phyloP scores from a whole-genome alignment of 2,329 filamentous ascomycete species.

The Aspergillus proliferans region DNA sequence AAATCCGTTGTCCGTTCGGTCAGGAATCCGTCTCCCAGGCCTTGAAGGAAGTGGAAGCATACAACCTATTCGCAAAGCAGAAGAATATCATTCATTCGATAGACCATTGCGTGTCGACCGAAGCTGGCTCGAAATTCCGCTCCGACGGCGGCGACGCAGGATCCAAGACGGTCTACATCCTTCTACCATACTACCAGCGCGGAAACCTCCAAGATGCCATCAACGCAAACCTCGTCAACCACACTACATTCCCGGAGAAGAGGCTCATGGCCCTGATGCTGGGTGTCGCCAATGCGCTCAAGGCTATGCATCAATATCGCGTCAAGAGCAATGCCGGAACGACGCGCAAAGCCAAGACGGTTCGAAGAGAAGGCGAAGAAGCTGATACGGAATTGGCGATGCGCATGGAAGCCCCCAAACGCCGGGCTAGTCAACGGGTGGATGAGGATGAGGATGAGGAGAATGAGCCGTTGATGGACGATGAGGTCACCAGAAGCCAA shows the following conservation, averaged over 20 bases:
- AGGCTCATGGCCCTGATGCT: slow-evolving; percentile 84
- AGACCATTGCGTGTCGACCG: slow-evolving; percentile 74
- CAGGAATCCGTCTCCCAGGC: slow-evolving; percentile 92
- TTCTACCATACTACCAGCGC: slow-evolving; percentile 89
- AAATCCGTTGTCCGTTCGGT: slow-evolving; percentile 97
- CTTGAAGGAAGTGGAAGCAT: slow-evolving; percentile 95
- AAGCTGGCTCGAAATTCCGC: slow-evolving; percentile 53
- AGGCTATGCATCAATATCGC: slow-evolving; percentile 84
- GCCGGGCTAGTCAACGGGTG: slow-evolving; percentile 40
- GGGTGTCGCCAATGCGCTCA: slow-evolving; percentile 81
- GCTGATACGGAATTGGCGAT: slow-evolving; percentile 44
- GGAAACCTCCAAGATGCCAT: slow-evolving; percentile 97
- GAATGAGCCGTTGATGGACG: slow-evolving; percentile 75
- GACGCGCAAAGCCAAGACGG: slow-evolving; percentile 49
- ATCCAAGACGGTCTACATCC: slow-evolving; percentile 91
- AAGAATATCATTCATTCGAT: slow-evolving; percentile 80
- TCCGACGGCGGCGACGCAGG: slow-evolving; percentile 54
- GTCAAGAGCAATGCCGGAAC: slow-evolving; percentile 53
- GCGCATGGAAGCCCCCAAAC: slow-evolving; percentile 32
- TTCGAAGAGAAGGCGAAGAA: slow-evolving; percentile 50
- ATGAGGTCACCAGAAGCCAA: slow-evolving; percentile 62
- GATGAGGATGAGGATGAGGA: slow-evolving; percentile 65
- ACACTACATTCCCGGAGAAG: slow-evolving; percentile 80
- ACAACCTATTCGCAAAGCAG: slow-evolving; percentile 77
- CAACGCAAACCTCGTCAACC: slow-evolving; percentile 96